phyloP scores from a whole-genome alignment of 148 eudicot genomes.

The Limonium bicolor region DNA sequence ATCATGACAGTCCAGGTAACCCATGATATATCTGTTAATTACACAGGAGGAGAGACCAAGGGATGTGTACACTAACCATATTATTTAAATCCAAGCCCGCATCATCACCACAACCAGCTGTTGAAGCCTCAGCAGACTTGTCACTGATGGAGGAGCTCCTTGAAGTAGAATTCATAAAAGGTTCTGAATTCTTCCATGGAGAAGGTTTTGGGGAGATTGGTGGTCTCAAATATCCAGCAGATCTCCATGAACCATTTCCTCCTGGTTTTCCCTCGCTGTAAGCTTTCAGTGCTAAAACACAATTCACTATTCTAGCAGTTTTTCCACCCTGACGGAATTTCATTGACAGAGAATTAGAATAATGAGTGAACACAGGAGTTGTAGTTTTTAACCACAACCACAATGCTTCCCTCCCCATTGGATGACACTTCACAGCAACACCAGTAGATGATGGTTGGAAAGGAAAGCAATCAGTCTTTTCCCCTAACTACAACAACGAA shows the following conservation, averaged over 20 bases:
- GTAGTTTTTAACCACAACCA: not conserved
- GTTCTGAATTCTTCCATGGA: slow-evolving; percentile 54
- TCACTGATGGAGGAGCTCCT: slow-evolving; percentile 45
- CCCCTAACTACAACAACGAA: too few species aligned
- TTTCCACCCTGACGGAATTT: slow-evolving; percentile 85
- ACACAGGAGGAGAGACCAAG: too few species aligned
- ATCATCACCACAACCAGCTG: slow-evolving; percentile 27
- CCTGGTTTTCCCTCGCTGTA: slow-evolving; percentile 57
- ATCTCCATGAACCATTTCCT: slow-evolving; percentile 66
- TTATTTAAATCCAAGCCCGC: slow-evolving; percentile 28
- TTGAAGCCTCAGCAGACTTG: slow-evolving; percentile 28
- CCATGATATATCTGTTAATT: too few species aligned
- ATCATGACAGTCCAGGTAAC: too few species aligned
- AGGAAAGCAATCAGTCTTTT: too few species aligned
- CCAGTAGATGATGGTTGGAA: too few species aligned
- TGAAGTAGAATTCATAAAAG: slow-evolving; percentile 38
- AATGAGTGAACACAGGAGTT: too few species aligned
- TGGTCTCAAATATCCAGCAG: slow-evolving; percentile 36
- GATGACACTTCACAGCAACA: too few species aligned
- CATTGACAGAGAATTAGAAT: too few species aligned
- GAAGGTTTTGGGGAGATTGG: slow-evolving; percentile 28
- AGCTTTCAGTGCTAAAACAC: slow-evolving; percentile 66
- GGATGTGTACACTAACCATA: slow-evolving; percentile 41
- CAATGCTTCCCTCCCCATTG: too few species aligned
- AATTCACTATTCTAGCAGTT: slow-evolving; percentile 64